A percentile compares a stretch with the other conserved stretches of the same genome.
Conservation (phyloP, 208 protist genomes). For the Naegleria lovaniensis region DNA sequence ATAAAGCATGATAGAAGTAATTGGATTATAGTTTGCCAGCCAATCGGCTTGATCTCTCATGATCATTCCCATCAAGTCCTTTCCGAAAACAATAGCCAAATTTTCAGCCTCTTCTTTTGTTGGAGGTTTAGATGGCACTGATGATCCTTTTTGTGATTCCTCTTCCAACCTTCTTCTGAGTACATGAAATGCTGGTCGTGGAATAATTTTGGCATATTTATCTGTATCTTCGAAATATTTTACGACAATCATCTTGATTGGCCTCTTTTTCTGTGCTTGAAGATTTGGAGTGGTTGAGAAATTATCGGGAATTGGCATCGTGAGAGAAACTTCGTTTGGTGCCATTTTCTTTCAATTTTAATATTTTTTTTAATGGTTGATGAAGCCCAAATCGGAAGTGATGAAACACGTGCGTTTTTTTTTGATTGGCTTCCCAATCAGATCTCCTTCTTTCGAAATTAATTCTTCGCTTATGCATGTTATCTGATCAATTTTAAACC, state of each 20-base stretch:
- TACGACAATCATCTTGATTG: conserved; percentile 21
- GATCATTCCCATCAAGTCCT: neutral
- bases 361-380: too few species aligned
- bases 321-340: too few species aligned
- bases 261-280: neutral
- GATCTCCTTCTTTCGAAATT: too few species aligned
- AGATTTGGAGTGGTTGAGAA: neutral
- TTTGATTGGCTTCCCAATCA: too few species aligned
- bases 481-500: too few species aligned
- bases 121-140: neutral
- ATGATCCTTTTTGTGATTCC: neutral
- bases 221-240: conserved; percentile 28
- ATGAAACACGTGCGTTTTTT: too few species aligned
- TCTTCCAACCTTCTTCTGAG: neutral
- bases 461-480: too few species aligned
- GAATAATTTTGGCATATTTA: conserved; percentile 26
- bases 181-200: neutral
- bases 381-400: too few species aligned
- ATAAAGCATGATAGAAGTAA: neutral
- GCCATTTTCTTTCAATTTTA: too few species aligned
- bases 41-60: neutral
- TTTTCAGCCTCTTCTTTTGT: conserved; percentile 7
- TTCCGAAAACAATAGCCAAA: neutral
- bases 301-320: too few species aligned
- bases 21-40: neutral